A percentile compares a stretch with the other conserved stretches of the same genome.
These are phyloP conservation scores for Rhizopogon rudus DNA, from an alignment of 768 basidiomycete species.

Conservation along the genomic window DNA sequence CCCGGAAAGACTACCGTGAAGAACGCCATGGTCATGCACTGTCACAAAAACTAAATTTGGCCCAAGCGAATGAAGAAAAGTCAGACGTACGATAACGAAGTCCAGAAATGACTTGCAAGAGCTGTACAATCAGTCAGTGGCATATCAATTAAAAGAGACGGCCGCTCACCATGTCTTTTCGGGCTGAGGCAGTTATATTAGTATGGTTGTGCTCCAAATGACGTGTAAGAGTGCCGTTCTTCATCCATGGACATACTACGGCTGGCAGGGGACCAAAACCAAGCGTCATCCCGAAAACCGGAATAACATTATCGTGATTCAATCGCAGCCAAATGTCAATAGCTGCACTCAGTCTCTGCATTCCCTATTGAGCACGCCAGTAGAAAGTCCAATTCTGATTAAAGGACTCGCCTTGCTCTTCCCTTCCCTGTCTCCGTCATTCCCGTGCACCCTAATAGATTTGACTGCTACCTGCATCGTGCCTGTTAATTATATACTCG, in stretches of 20 bases:
- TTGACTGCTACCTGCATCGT: conserved; percentile 22
- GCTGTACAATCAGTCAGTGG: neutral
- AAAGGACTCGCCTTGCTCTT: conserved; percentile 13
- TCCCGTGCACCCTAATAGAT: conserved; percentile 10
- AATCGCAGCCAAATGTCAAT: conserved; percentile 21
- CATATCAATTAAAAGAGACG: neutral
- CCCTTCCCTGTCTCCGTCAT: conserved; percentile 1
- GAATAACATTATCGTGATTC: conserved; percentile 16
- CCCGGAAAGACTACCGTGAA: conserved; percentile 7
- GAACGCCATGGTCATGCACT: conserved; percentile 3
- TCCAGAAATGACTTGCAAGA: neutral
- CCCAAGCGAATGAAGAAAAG: neutral
- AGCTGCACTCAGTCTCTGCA: conserved; percentile 9
- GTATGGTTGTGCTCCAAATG: conserved; percentile 9
- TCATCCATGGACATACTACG: conserved; percentile 22
- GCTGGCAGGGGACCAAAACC: conserved; percentile 18
- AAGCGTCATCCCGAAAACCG: conserved; percentile 11
- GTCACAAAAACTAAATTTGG: neutral
- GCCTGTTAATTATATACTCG: neutral
- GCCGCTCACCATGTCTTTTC: conserved; percentile 13
- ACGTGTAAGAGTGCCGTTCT: conserved; percentile 18
- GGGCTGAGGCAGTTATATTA: neutral
- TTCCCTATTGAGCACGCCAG: neutral
- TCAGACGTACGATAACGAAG: conserved; percentile 5
- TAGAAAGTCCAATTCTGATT: neutral